Percentiles rank a stretch among this genome's conserved stretches.
Conservation (phyloP, 1,284 basidiomycete species). For the Sanghuangporus baumii region DNA sequence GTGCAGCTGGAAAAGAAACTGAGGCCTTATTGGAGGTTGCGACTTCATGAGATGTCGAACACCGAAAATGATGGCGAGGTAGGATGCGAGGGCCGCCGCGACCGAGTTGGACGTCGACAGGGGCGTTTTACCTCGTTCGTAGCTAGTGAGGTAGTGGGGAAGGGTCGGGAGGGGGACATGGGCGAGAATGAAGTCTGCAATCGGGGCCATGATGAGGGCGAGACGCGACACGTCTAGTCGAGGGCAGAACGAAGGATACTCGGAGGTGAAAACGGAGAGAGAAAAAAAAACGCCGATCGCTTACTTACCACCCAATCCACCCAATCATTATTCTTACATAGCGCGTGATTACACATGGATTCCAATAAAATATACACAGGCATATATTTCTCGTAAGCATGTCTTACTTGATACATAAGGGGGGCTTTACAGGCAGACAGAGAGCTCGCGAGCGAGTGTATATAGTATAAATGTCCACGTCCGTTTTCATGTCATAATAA, state of each 20-base stretch:
- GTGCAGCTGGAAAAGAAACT: constrained; percentile 86
- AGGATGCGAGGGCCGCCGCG: constrained; percentile 62
- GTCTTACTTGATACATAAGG: neutral
- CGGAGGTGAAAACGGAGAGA: neutral
- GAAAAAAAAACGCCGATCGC: neutral
- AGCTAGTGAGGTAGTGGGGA: constrained; percentile 59
- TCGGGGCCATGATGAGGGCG: constrained; percentile 50
- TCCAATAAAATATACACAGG: too few relatives aligned
- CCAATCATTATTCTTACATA: neutral
- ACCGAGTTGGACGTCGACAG: constrained; percentile 78
- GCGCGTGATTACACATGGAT: neutral
- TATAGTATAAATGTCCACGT: neutral
- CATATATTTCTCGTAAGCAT: neutral
- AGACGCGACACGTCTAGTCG: constrained; percentile 16
- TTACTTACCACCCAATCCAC: too few relatives aligned
- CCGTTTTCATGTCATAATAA: constrained; percentile 14
- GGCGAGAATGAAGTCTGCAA: constrained; percentile 66
- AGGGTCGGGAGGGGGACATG: constrained; percentile 48
- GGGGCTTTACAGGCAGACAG: neutral
- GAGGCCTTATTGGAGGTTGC: constrained; percentile 72
- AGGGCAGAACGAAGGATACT: neutral
- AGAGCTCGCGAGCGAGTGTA: too few relatives aligned
- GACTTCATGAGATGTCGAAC: constrained; percentile 82
- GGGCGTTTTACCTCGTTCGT: constrained; percentile 71
- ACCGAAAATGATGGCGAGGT: constrained; percentile 88